Evolutionary conservation across 495 filamentous ascomycete species (phyloP), one percentile per base, ranked within the genome.

Genomic region (Parathielavia appendiculata): DNA sequence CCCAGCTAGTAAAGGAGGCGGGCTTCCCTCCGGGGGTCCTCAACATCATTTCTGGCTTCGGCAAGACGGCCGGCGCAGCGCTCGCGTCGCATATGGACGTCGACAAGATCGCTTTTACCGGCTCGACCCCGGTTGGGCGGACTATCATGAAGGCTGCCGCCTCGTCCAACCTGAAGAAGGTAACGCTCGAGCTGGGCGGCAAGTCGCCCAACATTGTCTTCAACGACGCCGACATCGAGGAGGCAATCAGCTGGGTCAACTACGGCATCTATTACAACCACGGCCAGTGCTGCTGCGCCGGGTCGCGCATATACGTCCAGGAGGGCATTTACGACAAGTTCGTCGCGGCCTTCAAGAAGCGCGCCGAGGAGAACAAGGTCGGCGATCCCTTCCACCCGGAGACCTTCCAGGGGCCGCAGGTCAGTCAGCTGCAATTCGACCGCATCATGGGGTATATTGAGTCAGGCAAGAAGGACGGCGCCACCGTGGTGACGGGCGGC

Each of bases 221-320:
- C 76, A 80, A 92, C 67, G 92, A 97, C 67, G 92, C 92, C 55
- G 86, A 97, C 68, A 92, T 97, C 66, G 91, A 97, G 66, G 87
- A 96, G 70, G 91, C 92, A 59, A 92, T 97, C 75, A 90, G 86
- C 17, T 97, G 92, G 92, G 89, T 92, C 73, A 97, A 97, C 87
- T 96, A 93, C 59, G 92, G 92, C 72, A 96, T 97, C 71, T 97
- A 90, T 87, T 97, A 81, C 81, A 97, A 97, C 83, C 93, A 97
- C 79, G 92, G 92, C 70, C 93, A 97, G 77, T 91, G 87, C 85
- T 97, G 92, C 87, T 97, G 91, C 70, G 92, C 92, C 63, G 92
- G 92, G 65, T 95, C 91, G 56, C 89, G 92, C 69, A 81, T 97
- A 71, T 95, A 96, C 75, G 92, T 97, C 57, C 92, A 97, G 74